Base-by-base conservation (phyloP, 352 stramenopile species). In the Globisporangium radiosum region DNA sequence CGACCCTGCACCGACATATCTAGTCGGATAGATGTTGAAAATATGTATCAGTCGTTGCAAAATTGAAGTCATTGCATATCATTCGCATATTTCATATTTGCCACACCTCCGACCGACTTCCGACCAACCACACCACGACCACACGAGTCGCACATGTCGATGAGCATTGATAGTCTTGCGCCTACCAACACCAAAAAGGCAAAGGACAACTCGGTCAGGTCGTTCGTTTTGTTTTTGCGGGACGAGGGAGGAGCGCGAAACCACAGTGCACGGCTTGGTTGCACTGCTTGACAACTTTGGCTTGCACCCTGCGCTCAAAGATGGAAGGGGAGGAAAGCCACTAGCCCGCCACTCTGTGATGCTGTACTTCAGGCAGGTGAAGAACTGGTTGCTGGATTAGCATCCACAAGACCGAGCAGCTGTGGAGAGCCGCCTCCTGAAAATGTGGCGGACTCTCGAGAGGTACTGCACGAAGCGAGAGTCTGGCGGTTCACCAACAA, bases 331-430 rank as follows among this genome's bases (percentile, higher is more conserved):
- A 44, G 40, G 40, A 44, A 44, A 44, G 40, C 40, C 40, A 44
- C 40, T 44, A 1, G 40, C 40, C 1, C 15, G n/a, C n/a, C 47
- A 52, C 47, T 36, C 47, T 8, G 47, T 52, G 14, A 33, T 52
- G n/a, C 47, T 36, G 47, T 52, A 52, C 47, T 36, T 52, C n/a
- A 38, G n/a, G 11, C 47, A 52, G 9, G 47, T 13, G 1, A 52
- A 52, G 47, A 52, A 38, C 47, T 52, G 47, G 47, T 13, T 52
- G 47, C 10, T 52, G 14, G 47, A 52, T 37, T 13, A 52, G 9
- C 47, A 52, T 38, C 3, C 11, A 3, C 13, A 25, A 1, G 14
- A 36, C 4, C 47, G 47, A 3, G 19, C n/a, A 2, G 15, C n/a
- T 8, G 47, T 52, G 14, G 47, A 52, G 1, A 52, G 47, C 14